Evolutionary conservation across 225 moss, liverwort and hornwort genomes (phyloP).

Genomic region (Thuidium tamariscinum): DNA sequence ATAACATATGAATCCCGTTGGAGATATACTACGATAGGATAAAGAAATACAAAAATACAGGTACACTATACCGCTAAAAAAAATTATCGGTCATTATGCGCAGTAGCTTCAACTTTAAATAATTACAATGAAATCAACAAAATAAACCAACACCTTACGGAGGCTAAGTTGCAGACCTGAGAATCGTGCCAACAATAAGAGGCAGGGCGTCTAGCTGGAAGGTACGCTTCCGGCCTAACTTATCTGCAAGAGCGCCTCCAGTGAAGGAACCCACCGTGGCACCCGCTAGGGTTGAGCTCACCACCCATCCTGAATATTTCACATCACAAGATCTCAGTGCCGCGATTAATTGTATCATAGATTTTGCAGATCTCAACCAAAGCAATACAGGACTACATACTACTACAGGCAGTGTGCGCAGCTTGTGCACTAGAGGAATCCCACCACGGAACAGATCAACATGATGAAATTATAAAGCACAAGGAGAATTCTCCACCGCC

Average conservation of each 20-base stretch:
- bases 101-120: background rate
- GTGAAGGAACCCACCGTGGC: constrained; percentile 92
- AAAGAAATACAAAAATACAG: background rate
- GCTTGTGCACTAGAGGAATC: background rate
- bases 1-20: background rate
- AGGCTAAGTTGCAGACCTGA: constrained; percentile 42
- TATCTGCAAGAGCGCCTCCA: constrained; percentile 82
- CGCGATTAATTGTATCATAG: background rate
- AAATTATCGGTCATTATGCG: background rate
- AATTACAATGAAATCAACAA: background rate
- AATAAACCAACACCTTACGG: background rate
- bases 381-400: background rate
- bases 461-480: background rate
- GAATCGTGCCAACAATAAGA: constrained; percentile 71
- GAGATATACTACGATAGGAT: background rate
- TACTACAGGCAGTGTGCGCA: background rate
- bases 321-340: background rate
- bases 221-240: constrained; percentile 72
- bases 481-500: background rate
- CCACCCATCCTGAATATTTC: constrained; percentile 72
- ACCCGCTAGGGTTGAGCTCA: constrained; percentile 89
- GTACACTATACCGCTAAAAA: background rate
- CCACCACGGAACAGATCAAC: background rate
- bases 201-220: constrained; percentile 87
- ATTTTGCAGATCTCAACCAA: background rate